These are phyloP conservation scores for Heterobasidion annosum DNA, from an alignment of 1,284 basidiomycete species.

Conservation along the genomic window DNA sequence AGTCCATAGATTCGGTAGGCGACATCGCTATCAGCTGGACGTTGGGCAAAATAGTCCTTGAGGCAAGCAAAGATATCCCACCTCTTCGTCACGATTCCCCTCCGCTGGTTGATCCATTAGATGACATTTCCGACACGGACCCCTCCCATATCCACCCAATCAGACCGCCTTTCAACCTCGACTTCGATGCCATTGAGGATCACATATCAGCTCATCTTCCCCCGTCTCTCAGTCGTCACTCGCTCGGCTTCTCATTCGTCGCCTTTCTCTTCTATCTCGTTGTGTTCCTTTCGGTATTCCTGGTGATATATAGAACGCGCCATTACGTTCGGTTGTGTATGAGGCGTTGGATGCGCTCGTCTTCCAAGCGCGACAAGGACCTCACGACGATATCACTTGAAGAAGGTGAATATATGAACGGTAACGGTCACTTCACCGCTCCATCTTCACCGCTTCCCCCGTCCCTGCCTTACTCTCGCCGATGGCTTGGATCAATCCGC, in stretches of 20 bases:
- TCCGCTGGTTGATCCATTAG: conserved; percentile 62
- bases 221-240: conserved; percentile 42
- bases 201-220: conserved; percentile 55
- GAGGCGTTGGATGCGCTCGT: conserved; percentile 35
- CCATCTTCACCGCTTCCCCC: conserved; percentile 3
- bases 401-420: conserved; percentile 31
- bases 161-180: conserved; percentile 45
- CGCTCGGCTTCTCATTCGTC: conserved; percentile 63
- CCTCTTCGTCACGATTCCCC: conserved; percentile 33
- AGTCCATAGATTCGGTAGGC: conserved; percentile 86
- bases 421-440: conserved; percentile 1
- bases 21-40: conserved; percentile 97
- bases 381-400: conserved; percentile 43
- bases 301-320: conserved; percentile 46
- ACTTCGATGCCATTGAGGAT: conserved; percentile 52
- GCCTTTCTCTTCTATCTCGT: conserved; percentile 45
- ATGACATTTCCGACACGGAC: conserved; percentile 42
- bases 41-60: conserved; percentile 95
- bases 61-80: conserved; percentile 82
- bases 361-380: conserved; percentile 25
- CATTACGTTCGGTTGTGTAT: conserved; percentile 37
- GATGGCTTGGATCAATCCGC: conserved; percentile 4
- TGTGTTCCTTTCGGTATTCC: conserved; percentile 29
- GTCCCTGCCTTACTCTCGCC: not conserved
- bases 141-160: conserved; percentile 50